Base-by-base conservation (phyloP, 768 basidiomycete species). In the Russula lepida region DNA sequence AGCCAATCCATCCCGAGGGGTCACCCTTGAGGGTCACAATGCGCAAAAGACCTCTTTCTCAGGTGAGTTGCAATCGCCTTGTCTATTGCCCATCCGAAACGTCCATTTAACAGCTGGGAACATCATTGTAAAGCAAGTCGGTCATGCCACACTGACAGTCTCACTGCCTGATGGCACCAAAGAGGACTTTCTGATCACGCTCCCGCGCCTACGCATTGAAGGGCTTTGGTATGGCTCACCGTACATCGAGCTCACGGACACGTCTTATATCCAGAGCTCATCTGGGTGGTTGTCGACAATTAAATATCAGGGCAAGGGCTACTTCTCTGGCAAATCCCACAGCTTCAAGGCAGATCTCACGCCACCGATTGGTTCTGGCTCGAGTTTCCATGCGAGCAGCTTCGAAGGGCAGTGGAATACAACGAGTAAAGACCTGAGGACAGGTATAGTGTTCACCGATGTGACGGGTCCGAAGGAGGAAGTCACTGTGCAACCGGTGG, bases 1-100 rank as follows among this genome's bases (percentile, higher is more conserved):
- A 67, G 82, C 85, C 74, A 98, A 98, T 77, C 74, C 81, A 55
- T 68, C 77, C 30, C 91, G 91, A 69, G 87, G 89, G 1, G 70
- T 98, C 56, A 74, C 81, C 51, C 80, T 95, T 54, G 81, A 83
- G 32, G 95, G 95, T 15, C 92, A 95, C 72, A 92, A 84, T 68
- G 95, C 92, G 8, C 95, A 98, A 76, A 95, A 97, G 82, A 98
- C 95, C 19, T 85, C 83, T 58, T 98, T 98, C 77, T 89, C 85
- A 59, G 83, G 88, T 84, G 66, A 54, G 77, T 74, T 25, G 28
- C 6, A n/a, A n/a, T 6, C 17, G 1, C 39, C 28, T 23, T 7
- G 21, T 41, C 15, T 4, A 32, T 11, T 30, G 19, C 41, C n/a
- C 39, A 44, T 44, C 25, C 37, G 9, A 23, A 54, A 32, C 27